These are phyloP conservation scores for Carallia pectinifolia DNA, from an alignment of 345 rosid species.

Conservation along the genomic window DNA sequence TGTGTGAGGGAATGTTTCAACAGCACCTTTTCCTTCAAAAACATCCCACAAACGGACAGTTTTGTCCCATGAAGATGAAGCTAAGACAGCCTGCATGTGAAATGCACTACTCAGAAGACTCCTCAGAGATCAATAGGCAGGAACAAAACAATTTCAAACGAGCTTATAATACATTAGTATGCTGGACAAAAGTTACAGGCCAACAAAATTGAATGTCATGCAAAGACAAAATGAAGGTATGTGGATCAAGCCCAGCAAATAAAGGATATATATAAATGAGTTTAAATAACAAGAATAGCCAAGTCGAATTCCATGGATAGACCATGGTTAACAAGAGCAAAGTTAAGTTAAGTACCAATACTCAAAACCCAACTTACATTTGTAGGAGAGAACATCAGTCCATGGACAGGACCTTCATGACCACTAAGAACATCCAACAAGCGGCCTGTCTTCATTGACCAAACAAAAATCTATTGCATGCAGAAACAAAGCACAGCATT, in stretches of 20 bases:
- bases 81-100: constrained; percentile 53
- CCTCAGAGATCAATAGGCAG: constrained; percentile 12
- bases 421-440: constrained; percentile 88
- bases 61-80: constrained; percentile 98
- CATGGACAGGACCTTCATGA: constrained; percentile 99
- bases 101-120: neutral
- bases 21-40: constrained; percentile 85
- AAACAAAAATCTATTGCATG: constrained; percentile 71
- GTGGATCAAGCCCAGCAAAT: neutral
- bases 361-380: constrained; percentile 51
- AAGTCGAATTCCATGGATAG: constrained; percentile 1
- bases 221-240: neutral
- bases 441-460: constrained; percentile 99
- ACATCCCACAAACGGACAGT: constrained; percentile 93
- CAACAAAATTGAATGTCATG: neutral
- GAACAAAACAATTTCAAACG: neutral
- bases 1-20: constrained; percentile 81
- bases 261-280: neutral
- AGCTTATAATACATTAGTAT: neutral
- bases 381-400: constrained; percentile 80
- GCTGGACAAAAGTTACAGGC: neutral
- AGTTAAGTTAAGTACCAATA: neutral
- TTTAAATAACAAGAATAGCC: neutral
- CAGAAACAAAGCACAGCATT: constrained; percentile 1
- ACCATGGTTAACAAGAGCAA: neutral